Evolutionary conservation across 2,329 filamentous ascomycete genomes (phyloP), one percentile per base, ranked within the genome.

Genomic region (Colletotrichum cuscutae): DNA sequence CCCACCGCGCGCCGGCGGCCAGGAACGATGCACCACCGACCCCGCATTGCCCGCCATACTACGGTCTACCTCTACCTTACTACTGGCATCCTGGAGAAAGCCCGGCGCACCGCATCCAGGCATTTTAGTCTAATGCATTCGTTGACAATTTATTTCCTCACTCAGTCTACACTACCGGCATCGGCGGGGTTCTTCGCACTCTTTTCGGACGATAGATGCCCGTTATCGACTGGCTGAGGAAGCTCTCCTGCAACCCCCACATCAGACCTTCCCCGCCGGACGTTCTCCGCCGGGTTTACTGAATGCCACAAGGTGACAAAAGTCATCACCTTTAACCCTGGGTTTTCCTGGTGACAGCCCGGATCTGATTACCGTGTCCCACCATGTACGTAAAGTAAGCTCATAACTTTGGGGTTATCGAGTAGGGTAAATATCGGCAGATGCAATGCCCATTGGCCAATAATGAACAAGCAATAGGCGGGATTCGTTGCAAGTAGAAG

Each of bases 141-240:
- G 22, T 71, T 73, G 71, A 57, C 35, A 57, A 60, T 22, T 73
- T 28, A 53, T 73, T 73, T 24, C 66, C 71, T 52, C 37, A 59
- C 60, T 71, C 46, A 22, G 56, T 37, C 15, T 42, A 5, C 32
- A 12, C 32, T 35, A 52, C 32, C 49, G n/a, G 30, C 35, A 22
- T 30, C 24, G 62, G 62, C 24, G 52, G 62, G 52, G 52, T 35
- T 35, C 28, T 35, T 42, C 28, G 13, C 32, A 35, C 32, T 11
- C 37, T 15, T 26, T 35, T 24, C 8, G n/a, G 61, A 53, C 60
- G 35, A 53, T 26, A 26, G 32, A n/a, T 24, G 26, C 54, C 54
- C 28, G 53, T 56, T 56, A 35, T 46, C 49, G 30, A 53, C 58
- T 42, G 42, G 37, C 12, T 5, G 37, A 19, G 37, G 15, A 7